Base-by-base conservation (phyloP, 257 asterid genomes). In the Penstemon newberryi region DNA sequence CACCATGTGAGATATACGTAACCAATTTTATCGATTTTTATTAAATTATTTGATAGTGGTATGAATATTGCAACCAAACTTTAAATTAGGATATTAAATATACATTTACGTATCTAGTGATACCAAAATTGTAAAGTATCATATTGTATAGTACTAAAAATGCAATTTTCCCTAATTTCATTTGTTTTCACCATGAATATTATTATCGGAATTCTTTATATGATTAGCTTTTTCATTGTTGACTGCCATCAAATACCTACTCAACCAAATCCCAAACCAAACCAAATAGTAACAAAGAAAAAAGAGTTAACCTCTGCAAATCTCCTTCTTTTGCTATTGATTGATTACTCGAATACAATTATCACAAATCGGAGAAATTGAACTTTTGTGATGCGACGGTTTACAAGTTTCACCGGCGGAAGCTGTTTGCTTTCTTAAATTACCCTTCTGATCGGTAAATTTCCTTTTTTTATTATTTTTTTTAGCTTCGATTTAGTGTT, bases 181-280 rank as follows among this genome's bases (percentile, higher is more conserved):
- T 46, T 15, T 15, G 18, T 15, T 15, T 72, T 69, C 25, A 41
- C 66, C 71, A 55, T 70, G 45, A 63, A 55, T 36, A 63, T 25
- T 25, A 25, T 25, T 19, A 61, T 61, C 38, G 65, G 38, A 56
- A 43, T 66, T 61, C 70, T 61, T 67, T 45, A 67, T 70, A 56
- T 62, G 65, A 71, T 79, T 62, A 51, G 71, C 63, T 63, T 45
- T 66, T 69, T 46, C 73, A 73, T 56, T 56, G 72, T 76, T 76
- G 82, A 80, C 79, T 71, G 71, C 65, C 68, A 63, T 71, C 85
- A 70, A 69, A 62, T 69, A 74, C 3, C 74, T 7, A 60, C 70
- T 74, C 77, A 15, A 15, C 65, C 66, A 53, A 61, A 66, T 13
- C 73, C 76, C 33, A 59, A 68, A 63, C 33, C 33, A 43, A 45